phyloP scores from a whole-genome alignment of 2,329 filamentous ascomycete species.

The Trichocomaceae sp. region DNA sequence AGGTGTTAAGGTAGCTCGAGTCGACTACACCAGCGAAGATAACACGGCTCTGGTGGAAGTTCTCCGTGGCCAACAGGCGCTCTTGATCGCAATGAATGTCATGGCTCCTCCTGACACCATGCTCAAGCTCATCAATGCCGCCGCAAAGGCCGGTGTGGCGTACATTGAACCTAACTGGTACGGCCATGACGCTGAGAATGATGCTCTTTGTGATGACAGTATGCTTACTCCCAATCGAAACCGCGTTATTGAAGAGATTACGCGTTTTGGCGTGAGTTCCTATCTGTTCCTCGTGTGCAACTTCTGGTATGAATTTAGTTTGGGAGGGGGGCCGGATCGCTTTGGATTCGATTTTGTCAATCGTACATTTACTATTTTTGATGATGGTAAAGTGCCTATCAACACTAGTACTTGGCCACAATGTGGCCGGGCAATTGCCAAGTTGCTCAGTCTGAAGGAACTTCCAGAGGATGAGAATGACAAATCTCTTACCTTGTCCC shows the following conservation, averaged over 20 bases:
- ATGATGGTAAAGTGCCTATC: conserved; percentile 52
- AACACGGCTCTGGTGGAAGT: conserved; percentile 42
- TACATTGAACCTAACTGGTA: conserved; percentile 52
- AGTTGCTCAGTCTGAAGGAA: conserved; percentile 43
- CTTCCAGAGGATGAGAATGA: conserved; percentile 36
- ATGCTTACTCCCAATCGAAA: conserved; percentile 25
- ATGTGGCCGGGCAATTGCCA: conserved; percentile 48
- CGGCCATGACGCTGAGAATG: conserved; percentile 26
- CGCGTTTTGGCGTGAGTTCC: conserved; percentile 36
- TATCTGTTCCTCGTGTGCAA: conserved; percentile 35
- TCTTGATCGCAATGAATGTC: conserved; percentile 46
- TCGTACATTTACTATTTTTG: conserved; percentile 42
- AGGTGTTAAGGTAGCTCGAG: not conserved
- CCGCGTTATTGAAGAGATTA: conserved; percentile 23
- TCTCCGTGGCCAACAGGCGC: conserved; percentile 49
- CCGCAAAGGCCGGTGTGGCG: conserved; percentile 48
- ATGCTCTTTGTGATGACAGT: conserved; percentile 28
- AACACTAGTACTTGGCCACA: conserved; percentile 56
- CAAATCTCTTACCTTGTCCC: conserved; percentile 33
- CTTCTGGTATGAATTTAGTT: conserved; percentile 51
- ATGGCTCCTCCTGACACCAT: conserved; percentile 43
- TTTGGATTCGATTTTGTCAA: conserved; percentile 49
- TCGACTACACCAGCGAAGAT: not conserved
- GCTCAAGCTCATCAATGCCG: conserved; percentile 45
- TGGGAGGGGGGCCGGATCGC: conserved; percentile 29